Percentiles rank a stretch among this genome's conserved stretches.
These are phyloP conservation scores for Nannizzia gypsea DNA, from an alignment of 2,329 filamentous ascomycete genomes.

Conservation along the genomic window DNA sequence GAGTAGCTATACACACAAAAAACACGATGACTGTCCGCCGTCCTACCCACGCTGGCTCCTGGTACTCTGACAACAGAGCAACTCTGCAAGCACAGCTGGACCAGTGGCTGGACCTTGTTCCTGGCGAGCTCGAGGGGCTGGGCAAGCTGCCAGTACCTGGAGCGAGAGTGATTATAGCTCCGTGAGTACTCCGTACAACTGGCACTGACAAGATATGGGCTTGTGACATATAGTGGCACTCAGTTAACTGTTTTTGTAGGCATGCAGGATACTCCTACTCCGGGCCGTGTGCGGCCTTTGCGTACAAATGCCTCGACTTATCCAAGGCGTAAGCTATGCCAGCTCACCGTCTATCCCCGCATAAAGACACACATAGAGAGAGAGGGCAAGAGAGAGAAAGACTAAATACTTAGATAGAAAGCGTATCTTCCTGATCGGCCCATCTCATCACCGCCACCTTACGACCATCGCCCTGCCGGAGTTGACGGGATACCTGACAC, in stretches of 20 bases:
- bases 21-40: conserved; percentile 33
- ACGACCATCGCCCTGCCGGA: conserved; percentile 63
- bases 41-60: conserved; percentile 71
- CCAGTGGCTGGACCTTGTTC: conserved; percentile 60
- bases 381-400: not conserved
- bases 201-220: not conserved
- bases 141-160: conserved; percentile 56
- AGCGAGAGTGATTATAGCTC: conserved; percentile 79
- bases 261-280: conserved; percentile 93
- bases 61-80: conserved; percentile 59
- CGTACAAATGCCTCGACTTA: conserved; percentile 80
- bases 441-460: conserved; percentile 80
- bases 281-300: conserved; percentile 83
- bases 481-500: conserved; percentile 44
- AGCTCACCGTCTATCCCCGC: not conserved
- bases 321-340: conserved; percentile 49
- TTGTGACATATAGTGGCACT: not conserved
- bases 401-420: conserved; percentile 42
- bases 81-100: conserved; percentile 61
- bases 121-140: conserved; percentile 50
- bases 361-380: not conserved
- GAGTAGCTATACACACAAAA: not conserved
- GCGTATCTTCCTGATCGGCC: conserved; percentile 82
- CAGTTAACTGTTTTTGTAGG: conserved; percentile 39
- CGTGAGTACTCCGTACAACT: conserved; percentile 50